Conservation (phyloP, 257 asterid species). For the Hygrophila difformis region DNA sequence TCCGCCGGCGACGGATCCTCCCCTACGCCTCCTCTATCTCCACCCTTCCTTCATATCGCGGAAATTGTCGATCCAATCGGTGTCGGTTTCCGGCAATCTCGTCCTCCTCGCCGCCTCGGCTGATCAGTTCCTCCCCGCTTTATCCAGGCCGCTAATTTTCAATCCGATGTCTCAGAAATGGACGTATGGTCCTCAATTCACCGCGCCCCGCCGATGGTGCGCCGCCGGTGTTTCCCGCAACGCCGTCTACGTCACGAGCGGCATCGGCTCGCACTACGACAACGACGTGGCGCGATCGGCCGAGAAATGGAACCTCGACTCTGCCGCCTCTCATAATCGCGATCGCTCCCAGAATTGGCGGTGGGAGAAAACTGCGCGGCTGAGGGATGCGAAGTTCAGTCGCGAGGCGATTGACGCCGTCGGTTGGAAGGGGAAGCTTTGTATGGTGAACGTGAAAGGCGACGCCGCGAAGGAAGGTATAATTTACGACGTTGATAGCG, state of each 20-base stretch:
- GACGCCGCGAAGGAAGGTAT: slow-evolving; percentile 58
- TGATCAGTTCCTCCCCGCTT: slow-evolving; percentile 53
- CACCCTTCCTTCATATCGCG: slow-evolving; percentile 74
- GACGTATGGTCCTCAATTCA: slow-evolving; percentile 49
- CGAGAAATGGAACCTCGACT: slow-evolving; percentile 47
- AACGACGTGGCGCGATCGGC: slow-evolving; percentile 46
- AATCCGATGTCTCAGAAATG: slow-evolving; percentile 28
- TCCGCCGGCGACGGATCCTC: slow-evolving; percentile 30
- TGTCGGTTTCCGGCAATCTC: slow-evolving; percentile 41
- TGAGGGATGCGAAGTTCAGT: slow-evolving; percentile 49
- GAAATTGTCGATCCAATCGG: slow-evolving; percentile 51
- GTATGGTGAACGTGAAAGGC: slow-evolving; percentile 83
- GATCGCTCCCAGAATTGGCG: neutral
- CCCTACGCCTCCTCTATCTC: slow-evolving; percentile 41
- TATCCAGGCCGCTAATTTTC: slow-evolving; percentile 52
- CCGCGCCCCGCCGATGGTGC: slow-evolving; percentile 72
- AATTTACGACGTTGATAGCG: slow-evolving; percentile 35
- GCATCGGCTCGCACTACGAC: slow-evolving; percentile 56
- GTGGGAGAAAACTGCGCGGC: slow-evolving; percentile 42
- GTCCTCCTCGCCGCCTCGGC: slow-evolving; percentile 58
- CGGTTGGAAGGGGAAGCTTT: slow-evolving; percentile 66
- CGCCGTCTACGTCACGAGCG: slow-evolving; percentile 58
- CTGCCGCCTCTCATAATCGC: too few species aligned
- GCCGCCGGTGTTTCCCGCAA: slow-evolving; percentile 38
- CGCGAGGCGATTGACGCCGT: slow-evolving; percentile 76